These are phyloP conservation scores for Corylus americana DNA, from an alignment of 306 rosid genomes.

Conservation along the genomic window DNA sequence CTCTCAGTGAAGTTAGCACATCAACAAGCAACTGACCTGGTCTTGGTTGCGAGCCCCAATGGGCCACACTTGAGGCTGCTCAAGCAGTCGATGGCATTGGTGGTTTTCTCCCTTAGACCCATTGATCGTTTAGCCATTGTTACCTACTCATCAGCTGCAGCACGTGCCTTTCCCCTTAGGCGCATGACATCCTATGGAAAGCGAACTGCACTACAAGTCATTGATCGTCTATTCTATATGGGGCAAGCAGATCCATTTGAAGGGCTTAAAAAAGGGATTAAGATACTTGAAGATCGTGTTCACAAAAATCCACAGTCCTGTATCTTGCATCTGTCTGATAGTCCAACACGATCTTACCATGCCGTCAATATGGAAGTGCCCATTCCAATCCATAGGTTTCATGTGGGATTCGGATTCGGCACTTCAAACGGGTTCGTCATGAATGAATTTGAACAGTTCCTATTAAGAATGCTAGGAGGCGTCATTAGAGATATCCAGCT, in stretches of 20 bases:
- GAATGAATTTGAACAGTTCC: constrained; percentile 85
- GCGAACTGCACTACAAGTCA: constrained; percentile 79
- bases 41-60: constrained; percentile 87
- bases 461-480: constrained; percentile 70
- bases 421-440: constrained; percentile 66
- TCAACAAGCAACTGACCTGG: constrained; percentile 73
- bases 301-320: constrained; percentile 70
- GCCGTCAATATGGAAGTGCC: constrained; percentile 64
- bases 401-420: constrained; percentile 74
- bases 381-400: constrained; percentile 78
- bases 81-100: constrained; percentile 90
- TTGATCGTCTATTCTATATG: constrained; percentile 82
- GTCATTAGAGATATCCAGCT: constrained; percentile 72
- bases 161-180: constrained; percentile 82
- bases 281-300: constrained; percentile 75
- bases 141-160: constrained; percentile 76
- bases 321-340: constrained; percentile 77
- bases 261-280: constrained; percentile 76
- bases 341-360: constrained; percentile 67
- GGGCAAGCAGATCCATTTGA: constrained; percentile 81
- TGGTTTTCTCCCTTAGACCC: constrained; percentile 81
- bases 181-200: constrained; percentile 92
- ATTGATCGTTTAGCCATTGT: constrained; percentile 82
- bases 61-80: constrained; percentile 93
- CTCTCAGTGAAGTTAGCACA: constrained; percentile 63